Percentiles rank a stretch among this genome's conserved stretches.
These are phyloP conservation scores for Ascochyta lentis DNA, from an alignment of 2,329 filamentous ascomycete genomes.

Conservation along the genomic window DNA sequence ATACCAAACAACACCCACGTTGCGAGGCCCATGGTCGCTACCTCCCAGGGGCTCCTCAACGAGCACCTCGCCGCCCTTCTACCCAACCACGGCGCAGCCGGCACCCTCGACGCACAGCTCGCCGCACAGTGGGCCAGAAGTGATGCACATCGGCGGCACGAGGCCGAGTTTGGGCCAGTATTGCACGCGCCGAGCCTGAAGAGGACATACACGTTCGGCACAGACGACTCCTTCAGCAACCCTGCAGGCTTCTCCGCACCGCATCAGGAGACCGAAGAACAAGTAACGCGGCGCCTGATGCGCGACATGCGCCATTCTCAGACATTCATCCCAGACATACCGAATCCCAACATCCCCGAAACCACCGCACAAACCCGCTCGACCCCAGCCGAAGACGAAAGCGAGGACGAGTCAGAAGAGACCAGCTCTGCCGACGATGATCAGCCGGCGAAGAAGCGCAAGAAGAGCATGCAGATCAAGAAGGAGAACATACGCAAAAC, in stretches of 20 bases:
- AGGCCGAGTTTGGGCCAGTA: constrained; percentile 27
- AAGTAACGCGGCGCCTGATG: constrained; percentile 35
- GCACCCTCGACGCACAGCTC: constrained; percentile 38
- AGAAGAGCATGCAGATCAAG: constrained; percentile 28
- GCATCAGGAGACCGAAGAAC: constrained; percentile 31
- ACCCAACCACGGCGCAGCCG: constrained; percentile 37
- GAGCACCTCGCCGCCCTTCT: constrained; percentile 41
- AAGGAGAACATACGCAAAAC: constrained; percentile 30
- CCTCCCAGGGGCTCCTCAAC: constrained; percentile 34
- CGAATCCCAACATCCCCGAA: constrained; percentile 16
- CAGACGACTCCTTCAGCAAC: constrained; percentile 46
- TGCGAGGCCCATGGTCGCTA: constrained; percentile 28
- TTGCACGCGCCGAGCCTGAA: constrained; percentile 31
- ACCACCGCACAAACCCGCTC: constrained; percentile 13
- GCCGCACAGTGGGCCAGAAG: constrained; percentile 36
- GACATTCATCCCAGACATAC: constrained; percentile 18
- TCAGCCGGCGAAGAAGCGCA: constrained; percentile 34
- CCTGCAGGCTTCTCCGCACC: constrained; percentile 35
- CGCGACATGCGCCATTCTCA: constrained; percentile 31
- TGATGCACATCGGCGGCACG: constrained; percentile 26
- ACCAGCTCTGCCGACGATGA: constrained; percentile 31
- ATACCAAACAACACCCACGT: constrained; percentile 4
- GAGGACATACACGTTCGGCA: constrained; percentile 45
- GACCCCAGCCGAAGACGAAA: constrained; percentile 13
- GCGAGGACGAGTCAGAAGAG: constrained; percentile 34